phyloP scores from a whole-genome alignment of 2,329 filamentous ascomycete genomes.

The Amesomyces nigricolor region DNA sequence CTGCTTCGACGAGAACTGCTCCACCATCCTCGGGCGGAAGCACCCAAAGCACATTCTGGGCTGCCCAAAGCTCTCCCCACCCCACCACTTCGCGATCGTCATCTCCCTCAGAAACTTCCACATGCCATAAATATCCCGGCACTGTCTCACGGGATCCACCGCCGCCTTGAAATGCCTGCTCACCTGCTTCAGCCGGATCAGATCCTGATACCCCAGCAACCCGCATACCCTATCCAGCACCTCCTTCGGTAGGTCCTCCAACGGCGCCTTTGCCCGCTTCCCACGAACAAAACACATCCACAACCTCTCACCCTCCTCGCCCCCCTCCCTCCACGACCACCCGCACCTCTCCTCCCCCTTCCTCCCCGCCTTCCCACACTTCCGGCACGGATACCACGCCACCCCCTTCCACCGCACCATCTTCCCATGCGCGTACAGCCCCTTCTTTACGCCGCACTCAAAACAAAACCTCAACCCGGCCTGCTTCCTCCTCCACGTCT shows the following conservation, averaged over 20 bases:
- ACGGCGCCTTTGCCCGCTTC: background rate
- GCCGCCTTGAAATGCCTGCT: conserved; percentile 1
- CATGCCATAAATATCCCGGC: conserved; percentile 1
- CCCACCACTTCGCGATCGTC: background rate
- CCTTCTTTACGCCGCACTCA: conserved; percentile 18
- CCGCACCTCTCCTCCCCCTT: background rate
- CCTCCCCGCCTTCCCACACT: background rate
- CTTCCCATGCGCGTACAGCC: conserved; percentile 3
- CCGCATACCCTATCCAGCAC: conserved; percentile 4
- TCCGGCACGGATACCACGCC: conserved; percentile 2
- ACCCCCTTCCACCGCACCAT: conserved; percentile 2
- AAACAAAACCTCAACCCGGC: conserved; percentile 11
- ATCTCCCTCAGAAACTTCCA: background rate
- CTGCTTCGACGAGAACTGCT: conserved; percentile 4
- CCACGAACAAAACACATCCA: too few species aligned
- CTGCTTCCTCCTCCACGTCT: too few species aligned
- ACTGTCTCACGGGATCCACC: conserved; percentile 2
- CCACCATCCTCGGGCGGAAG: background rate
- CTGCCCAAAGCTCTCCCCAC: too few species aligned
- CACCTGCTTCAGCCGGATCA: background rate
- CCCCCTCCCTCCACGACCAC: background rate
- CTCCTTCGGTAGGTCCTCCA: conserved; percentile 1
- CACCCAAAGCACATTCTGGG: conserved; percentile 4
- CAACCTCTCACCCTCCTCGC: background rate
- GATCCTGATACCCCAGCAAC: conserved; percentile 4